Base-by-base conservation (phyloP, 2,329 filamentous ascomycete species). In the Amylocarpus encephaloides region DNA sequence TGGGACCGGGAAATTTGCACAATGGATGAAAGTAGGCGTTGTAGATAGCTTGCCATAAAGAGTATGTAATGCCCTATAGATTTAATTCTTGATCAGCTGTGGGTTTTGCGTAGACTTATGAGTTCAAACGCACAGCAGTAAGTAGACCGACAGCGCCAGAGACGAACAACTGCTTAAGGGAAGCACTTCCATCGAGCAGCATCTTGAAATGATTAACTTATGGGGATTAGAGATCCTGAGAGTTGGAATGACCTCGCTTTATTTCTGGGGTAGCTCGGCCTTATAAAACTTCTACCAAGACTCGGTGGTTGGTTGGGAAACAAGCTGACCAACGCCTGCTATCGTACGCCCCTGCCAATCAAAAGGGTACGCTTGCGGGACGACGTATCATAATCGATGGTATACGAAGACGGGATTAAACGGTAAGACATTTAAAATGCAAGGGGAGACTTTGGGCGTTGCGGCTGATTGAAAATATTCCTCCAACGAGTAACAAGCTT, bases 11-110 rank as follows among this genome's bases (percentile, higher is more conserved):
- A 22, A 43, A 43, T 9, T 13, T 26, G 5, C 10, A 3, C 12
- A 43, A 22, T 13, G 40, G 40, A 22, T 43, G 40, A 22, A 43
- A 43, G 40, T 43, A 43, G 22, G 29, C 22, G 18, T 43, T 43
- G 22, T 43, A 43, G 40, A 43, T 43, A 26, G 40, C 40, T 30
- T 43, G 40, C 40, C 40, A 43, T 13, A 43, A 15, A 12, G 19
- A 13, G 18, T 43, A 43, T 11, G 22, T 19, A n/a, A 43, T 43
- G 40, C 18, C 12, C 40, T 43, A 30, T 13, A 16, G 15, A 16
- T 3, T 13, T 13, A 3, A 36, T 13, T 36, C 12, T 40, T 40
- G 18, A 19, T 16, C 11, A 19, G 38, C 11, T 16, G 18, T 40
- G 10, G 15, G 10, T 5, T 15, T 19, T 16, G 5, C 12, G 5